These are phyloP conservation scores for Drechslerella coelobrocha DNA, from an alignment of 2,329 filamentous ascomycete genomes.

Conservation along the genomic window DNA sequence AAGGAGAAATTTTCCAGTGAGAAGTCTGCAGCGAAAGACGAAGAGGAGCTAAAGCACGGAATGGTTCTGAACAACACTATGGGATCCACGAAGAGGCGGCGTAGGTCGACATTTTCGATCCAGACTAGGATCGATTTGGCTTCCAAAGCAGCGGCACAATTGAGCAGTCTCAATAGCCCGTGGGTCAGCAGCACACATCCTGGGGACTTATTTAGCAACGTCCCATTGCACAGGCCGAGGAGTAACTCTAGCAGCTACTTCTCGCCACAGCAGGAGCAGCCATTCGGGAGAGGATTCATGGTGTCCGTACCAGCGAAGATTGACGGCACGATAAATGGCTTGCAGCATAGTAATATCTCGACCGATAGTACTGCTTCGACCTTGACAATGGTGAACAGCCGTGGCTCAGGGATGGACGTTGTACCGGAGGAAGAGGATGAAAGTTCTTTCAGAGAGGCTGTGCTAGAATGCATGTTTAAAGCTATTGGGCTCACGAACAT, in stretches of 20 bases:
- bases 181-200: slow-evolving; percentile 42
- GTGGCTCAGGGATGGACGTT: slow-evolving; percentile 25
- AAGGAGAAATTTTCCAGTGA: slow-evolving; percentile 93
- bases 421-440: slow-evolving; percentile 73
- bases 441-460: slow-evolving; percentile 82
- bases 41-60: slow-evolving; percentile 80
- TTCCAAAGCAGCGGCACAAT: slow-evolving; percentile 17
- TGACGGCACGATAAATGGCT: slow-evolving; percentile 18
- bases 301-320: slow-evolving; percentile 17
- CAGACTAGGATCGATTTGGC: slow-evolving; percentile 67
- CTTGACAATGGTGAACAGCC: slow-evolving; percentile 38
- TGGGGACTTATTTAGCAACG: slow-evolving; percentile 45
- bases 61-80: slow-evolving; percentile 90
- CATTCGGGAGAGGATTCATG: slow-evolving; percentile 22
- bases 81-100: slow-evolving; percentile 64
- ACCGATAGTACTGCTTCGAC: slow-evolving; percentile 18
- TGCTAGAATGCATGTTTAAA: slow-evolving; percentile 94
- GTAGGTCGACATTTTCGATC: slow-evolving; percentile 69
- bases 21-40: slow-evolving; percentile 77
- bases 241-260: slow-evolving; percentile 39
- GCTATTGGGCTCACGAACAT: slow-evolving; percentile 80
- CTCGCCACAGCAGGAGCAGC: slow-evolving; percentile 26
- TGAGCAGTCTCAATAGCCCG: slow-evolving; percentile 27
- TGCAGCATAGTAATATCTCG: neutral
- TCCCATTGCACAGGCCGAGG: slow-evolving; percentile 33